Base-by-base conservation (phyloP, 2,329 filamentous ascomycete genomes). In the Lomentospora prolificans region DNA sequence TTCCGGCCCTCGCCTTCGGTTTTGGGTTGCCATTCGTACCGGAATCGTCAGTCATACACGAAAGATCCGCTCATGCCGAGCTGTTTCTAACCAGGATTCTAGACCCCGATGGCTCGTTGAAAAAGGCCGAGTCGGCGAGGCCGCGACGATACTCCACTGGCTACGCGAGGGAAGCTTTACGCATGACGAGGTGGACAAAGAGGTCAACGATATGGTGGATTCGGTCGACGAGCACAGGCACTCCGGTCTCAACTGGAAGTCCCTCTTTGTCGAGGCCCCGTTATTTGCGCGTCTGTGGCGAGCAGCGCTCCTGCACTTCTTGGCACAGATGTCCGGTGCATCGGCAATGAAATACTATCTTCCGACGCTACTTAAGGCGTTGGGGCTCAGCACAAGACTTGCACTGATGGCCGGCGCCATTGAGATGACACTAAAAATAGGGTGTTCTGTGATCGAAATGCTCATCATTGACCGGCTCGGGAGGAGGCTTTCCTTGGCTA, bases 331-430 rank as follows among this genome's bases (percentile, higher is more conserved):
- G 75, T 81, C 77, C 60, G 79, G 80, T 19, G 78, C 78, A 12
- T 78, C 78, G 0, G 78, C 78, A 2, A 81, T 82, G 70, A 82
- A 82, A 61, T 82, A 82, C 60, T 82, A 82, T 60, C 70, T 82
- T 0, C 79, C 79, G 0, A 74, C 72, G 0, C 74, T 81, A 7
- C 76, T 82, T 57, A 64, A 70, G 53, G 72, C 72, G 3, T 66
- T 82, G 1, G 79, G 80, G 0, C 64, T 82, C 1, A 66, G 69
- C 36, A 72, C 72, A 4, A 70, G 75, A 7, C 57, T 76, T 14
- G 73, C 77, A 1, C 65, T 83, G 46, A 68, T 82, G 65, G 75
- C 76, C 1, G 75, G 77, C 4, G 79, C 78, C 2, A 75, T 80
- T 30, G 79, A 82, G 63, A 80, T 76, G 60, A 81, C 78, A 1